phyloP scores from a whole-genome alignment of 2,329 filamentous ascomycete genomes.

The Colletotrichum shisoi region DNA sequence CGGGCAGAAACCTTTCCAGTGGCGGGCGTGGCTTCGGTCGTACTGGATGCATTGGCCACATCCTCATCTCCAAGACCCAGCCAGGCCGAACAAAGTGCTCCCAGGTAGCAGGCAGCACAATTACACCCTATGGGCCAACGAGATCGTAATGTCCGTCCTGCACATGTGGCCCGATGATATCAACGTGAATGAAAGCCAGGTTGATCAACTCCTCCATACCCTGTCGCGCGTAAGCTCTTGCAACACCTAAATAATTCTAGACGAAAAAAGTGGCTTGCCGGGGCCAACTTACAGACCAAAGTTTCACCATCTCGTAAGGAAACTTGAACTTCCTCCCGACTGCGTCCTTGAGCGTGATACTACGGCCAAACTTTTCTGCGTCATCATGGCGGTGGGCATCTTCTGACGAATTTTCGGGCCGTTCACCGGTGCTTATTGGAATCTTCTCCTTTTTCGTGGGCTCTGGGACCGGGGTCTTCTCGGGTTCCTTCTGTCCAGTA shows the following conservation, averaged over 20 bases:
- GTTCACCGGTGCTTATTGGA: background rate
- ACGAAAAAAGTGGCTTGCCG: conserved; percentile 47
- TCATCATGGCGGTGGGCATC: background rate
- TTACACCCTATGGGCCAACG: conserved; percentile 78
- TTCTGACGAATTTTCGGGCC: background rate
- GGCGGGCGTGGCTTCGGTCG: no score
- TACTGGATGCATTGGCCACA: conserved; percentile 61
- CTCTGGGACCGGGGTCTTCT: background rate
- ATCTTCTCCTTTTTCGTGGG: background rate
- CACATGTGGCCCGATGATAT: conserved; percentile 78
- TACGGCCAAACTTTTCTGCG: background rate
- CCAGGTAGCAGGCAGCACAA: conserved; percentile 82
- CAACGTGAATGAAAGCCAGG: conserved; percentile 81
- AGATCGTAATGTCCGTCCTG: conserved; percentile 81
- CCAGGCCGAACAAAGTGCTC: conserved; percentile 76
- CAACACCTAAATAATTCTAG: no score
- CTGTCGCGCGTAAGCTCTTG: conserved; percentile 43
- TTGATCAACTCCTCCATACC: conserved; percentile 86
- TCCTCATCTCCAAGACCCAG: conserved; percentile 72
- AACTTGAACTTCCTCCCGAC: conserved; percentile 93
- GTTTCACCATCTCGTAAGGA: conserved; percentile 83
- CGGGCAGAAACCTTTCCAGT: no score
- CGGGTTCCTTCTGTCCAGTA: background rate
- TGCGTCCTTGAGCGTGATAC: conserved; percentile 87
- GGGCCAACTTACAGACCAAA: conserved; percentile 61